phyloP scores from a whole-genome alignment of 768 basidiomycete genomes.

The Russula ochroleuca region DNA sequence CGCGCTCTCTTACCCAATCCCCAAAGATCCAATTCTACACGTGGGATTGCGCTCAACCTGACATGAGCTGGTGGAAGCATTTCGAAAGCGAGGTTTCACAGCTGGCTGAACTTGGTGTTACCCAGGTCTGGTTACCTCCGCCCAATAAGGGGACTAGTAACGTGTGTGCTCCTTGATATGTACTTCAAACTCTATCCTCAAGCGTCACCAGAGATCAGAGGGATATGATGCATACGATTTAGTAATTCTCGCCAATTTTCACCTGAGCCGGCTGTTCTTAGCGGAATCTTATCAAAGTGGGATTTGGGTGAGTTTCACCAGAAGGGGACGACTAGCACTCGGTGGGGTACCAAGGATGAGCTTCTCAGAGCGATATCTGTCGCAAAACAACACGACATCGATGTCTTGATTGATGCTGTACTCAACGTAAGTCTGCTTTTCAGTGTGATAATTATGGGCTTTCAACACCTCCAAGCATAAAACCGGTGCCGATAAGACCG shows the following conservation, averaged over 20 bases:
- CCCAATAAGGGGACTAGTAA: conserved; percentile 71
- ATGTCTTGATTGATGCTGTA: conserved; percentile 81
- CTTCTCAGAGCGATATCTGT: conserved; percentile 61
- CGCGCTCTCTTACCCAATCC: conserved; percentile 3
- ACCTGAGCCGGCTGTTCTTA: not conserved
- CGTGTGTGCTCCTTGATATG: conserved; percentile 35
- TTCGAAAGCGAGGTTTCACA: conserved; percentile 60
- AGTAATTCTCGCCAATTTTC: conserved; percentile 40
- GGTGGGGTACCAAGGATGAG: conserved; percentile 87
- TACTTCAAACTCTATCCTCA: not conserved
- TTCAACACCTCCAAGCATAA: conserved; percentile 53
- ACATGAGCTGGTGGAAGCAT: conserved; percentile 77
- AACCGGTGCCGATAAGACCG: conserved; percentile 74
- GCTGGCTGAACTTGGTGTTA: conserved; percentile 65
- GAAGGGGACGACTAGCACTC: conserved; percentile 63
- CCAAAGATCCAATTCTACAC: conserved; percentile 77
- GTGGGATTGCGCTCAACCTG: conserved; percentile 59
- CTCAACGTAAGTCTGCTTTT: conserved; percentile 57
- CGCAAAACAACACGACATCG: conserved; percentile 67
- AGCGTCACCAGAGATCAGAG: conserved; percentile 49
- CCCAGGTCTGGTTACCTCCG: conserved; percentile 81
- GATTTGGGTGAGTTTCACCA: conserved; percentile 83
- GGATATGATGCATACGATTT: conserved; percentile 87
- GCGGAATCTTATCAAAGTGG: conserved; percentile 50
- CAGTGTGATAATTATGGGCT: conserved; percentile 1